Percentiles rank a stretch among this genome's conserved stretches.
Conservation (phyloP, 495 filamentous ascomycete species). For the Trichoderma orchidacearum region DNA sequence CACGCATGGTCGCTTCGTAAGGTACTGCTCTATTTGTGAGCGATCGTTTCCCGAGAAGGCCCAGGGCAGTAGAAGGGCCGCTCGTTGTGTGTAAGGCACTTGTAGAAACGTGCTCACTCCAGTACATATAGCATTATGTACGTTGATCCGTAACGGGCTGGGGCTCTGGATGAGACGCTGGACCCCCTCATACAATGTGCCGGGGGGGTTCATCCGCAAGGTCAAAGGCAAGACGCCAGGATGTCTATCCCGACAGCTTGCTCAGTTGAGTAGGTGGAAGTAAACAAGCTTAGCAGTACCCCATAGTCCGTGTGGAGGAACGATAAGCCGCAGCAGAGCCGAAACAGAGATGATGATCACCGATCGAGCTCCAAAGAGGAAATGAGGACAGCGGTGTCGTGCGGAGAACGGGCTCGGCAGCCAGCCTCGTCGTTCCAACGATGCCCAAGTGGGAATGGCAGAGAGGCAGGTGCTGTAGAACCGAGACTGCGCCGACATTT, state of each 20-base stretch:
- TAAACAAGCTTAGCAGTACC: neutral
- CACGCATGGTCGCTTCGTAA: no score
- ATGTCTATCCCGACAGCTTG: neutral
- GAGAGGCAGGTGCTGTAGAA: neutral
- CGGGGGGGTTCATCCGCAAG: neutral
- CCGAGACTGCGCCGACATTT: neutral
- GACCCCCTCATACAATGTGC: neutral
- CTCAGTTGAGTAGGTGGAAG: neutral
- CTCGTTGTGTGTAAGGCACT: no score
- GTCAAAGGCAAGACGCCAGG: neutral
- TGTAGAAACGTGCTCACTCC: no score
- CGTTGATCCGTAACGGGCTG: neutral
- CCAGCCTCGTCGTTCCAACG: neutral
- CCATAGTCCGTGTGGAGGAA: neutral
- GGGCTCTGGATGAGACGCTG: neutral
- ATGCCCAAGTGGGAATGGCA: neutral
- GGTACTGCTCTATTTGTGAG: no score
- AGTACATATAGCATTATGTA: no score
- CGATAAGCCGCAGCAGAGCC: neutral
- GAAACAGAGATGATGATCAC: slow-evolving; percentile 6
- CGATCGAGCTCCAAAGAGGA: slow-evolving; percentile 1
- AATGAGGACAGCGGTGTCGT: neutral
- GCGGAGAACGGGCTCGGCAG: neutral
- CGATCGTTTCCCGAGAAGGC: no score
- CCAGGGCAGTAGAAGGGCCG: no score